These are phyloP conservation scores for Sutorius australiensis DNA, from an alignment of 768 basidiomycete species.

Conservation along the genomic window DNA sequence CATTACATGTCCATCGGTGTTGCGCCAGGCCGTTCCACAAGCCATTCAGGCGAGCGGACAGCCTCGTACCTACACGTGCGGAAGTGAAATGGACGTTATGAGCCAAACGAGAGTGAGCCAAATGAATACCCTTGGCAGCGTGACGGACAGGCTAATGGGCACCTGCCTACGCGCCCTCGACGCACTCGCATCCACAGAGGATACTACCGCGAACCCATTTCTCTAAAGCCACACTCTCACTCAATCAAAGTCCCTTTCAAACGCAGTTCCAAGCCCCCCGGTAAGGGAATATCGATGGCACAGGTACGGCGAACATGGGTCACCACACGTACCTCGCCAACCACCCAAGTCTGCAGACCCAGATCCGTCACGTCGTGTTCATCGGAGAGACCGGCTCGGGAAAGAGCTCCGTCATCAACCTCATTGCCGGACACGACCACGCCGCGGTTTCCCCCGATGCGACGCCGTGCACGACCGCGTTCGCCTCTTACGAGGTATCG, in stretches of 20 bases:
- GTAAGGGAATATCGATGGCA: background rate
- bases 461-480: conserved; percentile 31
- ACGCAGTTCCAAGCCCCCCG: background rate
- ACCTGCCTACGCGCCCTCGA: background rate
- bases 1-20: background rate
- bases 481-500: conserved; percentile 19
- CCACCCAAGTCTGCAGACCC: background rate
- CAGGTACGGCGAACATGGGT: conserved; percentile 7
- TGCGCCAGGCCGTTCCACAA: background rate
- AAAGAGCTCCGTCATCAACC: conserved; percentile 43
- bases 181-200: background rate
- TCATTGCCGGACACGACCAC: conserved; percentile 25
- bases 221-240: background rate
- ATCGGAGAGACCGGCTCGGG: conserved; percentile 35
- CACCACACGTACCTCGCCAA: background rate
- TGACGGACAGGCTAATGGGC: background rate
- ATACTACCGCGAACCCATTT: background rate
- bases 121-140: background rate
- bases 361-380: conserved; percentile 32
- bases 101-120: background rate
- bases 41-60: too few species aligned
- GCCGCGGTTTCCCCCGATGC: conserved; percentile 29
- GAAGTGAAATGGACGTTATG: background rate
- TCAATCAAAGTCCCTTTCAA: background rate
- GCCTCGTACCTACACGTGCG: background rate